A percentile compares a stretch with the other conserved stretches of the same genome.
Conservation (phyloP, 2,329 filamentous ascomycete species). For the Pyrenophora tritici-repentis region DNA sequence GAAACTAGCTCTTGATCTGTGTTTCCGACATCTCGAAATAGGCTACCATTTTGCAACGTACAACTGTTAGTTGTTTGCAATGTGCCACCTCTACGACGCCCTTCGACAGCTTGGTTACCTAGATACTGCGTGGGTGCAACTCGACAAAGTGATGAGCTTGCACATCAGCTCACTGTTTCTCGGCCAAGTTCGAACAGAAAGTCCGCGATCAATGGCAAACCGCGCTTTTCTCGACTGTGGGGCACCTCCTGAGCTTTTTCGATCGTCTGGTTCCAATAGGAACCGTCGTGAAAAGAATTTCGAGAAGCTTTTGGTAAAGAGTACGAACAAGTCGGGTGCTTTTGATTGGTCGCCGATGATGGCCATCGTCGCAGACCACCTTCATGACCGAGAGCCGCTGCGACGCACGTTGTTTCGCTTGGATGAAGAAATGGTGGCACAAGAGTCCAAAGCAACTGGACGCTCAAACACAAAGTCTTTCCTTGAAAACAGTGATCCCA, state of each 20-base stretch:
- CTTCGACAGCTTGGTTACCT: neutral
- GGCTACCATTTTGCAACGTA: neutral
- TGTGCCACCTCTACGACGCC: neutral
- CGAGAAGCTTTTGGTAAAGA: neutral
- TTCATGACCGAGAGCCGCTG: neutral
- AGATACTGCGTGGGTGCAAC: neutral
- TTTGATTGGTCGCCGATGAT: neutral
- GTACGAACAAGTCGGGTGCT: neutral
- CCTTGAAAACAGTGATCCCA: neutral
- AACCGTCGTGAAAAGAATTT: neutral
- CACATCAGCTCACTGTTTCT: neutral
- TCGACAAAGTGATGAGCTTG: neutral
- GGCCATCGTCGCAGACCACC: neutral
- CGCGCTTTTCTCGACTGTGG: neutral
- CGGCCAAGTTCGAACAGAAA: neutral
- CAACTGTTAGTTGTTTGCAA: neutral
- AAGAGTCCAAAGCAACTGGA: neutral
- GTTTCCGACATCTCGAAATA: neutral
- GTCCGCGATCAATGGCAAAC: neutral
- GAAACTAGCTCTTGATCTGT: neutral
- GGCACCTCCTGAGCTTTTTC: neutral
- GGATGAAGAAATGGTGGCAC: neutral
- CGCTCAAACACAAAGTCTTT: neutral
- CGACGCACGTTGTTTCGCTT: neutral
- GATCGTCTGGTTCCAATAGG: neutral